Percentiles rank a stretch among this genome's conserved stretches.
Evolutionary conservation across 495 filamentous ascomycete species (phyloP).

Genomic region (Recurvomyces mirabilis): DNA sequence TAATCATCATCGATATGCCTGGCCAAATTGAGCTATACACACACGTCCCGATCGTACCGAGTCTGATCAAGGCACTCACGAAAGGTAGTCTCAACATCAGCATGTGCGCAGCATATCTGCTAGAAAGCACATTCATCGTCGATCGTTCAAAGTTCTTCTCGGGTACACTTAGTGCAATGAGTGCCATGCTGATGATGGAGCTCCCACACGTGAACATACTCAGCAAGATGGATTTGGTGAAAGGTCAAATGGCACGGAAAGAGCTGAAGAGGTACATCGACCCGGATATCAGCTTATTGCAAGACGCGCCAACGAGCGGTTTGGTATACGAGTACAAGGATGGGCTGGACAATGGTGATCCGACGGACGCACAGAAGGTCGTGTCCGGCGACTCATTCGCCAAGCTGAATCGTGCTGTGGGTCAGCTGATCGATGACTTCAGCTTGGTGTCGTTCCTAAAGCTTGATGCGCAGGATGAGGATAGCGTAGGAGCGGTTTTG

Average conservation of each 20-base stretch:
- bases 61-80: constrained; percentile 70
- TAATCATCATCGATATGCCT: constrained; percentile 97
- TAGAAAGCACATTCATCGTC: constrained; percentile 88
- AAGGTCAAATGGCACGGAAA: constrained; percentile 65
- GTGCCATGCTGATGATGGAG: constrained; percentile 95
- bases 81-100: constrained; percentile 76
- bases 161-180: constrained; percentile 91
- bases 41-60: constrained; percentile 83
- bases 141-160: constrained; percentile 96
- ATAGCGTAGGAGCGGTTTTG: constrained; percentile 79
- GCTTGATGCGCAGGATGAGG: constrained; percentile 82
- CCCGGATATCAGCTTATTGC: constrained; percentile 65
- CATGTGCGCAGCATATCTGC: constrained; percentile 88
- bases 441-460: constrained; percentile 94
- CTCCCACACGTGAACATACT: constrained; percentile 90
- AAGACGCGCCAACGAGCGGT: constrained; percentile 46
- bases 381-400: constrained; percentile 71
- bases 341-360: constrained; percentile 35
- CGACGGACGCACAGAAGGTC: constrained; percentile 49
- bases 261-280: constrained; percentile 80
- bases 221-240: constrained; percentile 93
- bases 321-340: constrained; percentile 29
- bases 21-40: constrained; percentile 99
- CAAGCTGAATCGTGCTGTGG: constrained; percentile 72
- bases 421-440: constrained; percentile 84